Percentiles rank a stretch among this genome's conserved stretches.
These are phyloP conservation scores for Cyathus pygmaeus DNA, from an alignment of 1,284 basidiomycete genomes.

Conservation along the genomic window DNA sequence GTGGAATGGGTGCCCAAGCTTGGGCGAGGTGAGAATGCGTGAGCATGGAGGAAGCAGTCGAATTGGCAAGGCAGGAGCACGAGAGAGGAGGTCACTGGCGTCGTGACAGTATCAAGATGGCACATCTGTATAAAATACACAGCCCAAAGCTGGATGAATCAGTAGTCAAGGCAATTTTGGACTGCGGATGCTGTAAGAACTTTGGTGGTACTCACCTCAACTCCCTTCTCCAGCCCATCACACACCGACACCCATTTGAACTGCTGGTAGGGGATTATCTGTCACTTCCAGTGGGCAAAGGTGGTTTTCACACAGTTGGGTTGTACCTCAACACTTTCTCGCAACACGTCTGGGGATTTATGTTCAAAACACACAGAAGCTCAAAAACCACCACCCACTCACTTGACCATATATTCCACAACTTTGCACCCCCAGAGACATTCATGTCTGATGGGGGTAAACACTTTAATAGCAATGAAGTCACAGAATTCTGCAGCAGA, in stretches of 20 bases:
- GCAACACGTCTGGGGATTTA: constrained; percentile 38
- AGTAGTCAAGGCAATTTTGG: constrained; percentile 35
- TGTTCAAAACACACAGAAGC: constrained; percentile 33
- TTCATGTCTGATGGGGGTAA: constrained; percentile 47
- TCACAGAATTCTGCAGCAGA: constrained; percentile 31
- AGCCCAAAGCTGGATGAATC: constrained; percentile 41
- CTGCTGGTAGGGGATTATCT: constrained; percentile 47
- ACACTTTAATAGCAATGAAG: constrained; percentile 46
- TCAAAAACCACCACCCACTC: constrained; percentile 29
- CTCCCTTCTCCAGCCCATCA: constrained; percentile 46
- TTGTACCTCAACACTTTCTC: constrained; percentile 39
- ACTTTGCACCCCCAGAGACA: constrained; percentile 26
- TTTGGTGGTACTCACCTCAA: constrained; percentile 27
- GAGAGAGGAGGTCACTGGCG: constrained; percentile 37
- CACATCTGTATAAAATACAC: constrained; percentile 28
- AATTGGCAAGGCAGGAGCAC: constrained; percentile 26
- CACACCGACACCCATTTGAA: constrained; percentile 43
- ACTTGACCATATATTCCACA: constrained; percentile 25
- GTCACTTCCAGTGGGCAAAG: constrained; percentile 42
- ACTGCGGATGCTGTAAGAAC: constrained; percentile 29
- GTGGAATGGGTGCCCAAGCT: constrained; percentile 14
- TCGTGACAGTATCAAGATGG: constrained; percentile 36
- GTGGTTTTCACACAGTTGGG: constrained; percentile 37
- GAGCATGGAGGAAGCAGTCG: constrained; percentile 15
- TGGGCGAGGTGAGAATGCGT: constrained; percentile 16